Percentiles rank a stretch among this genome's conserved stretches.
These are phyloP conservation scores for Amaranthus palmeri DNA, from an alignment of 148 eudicot genomes.

Conservation along the genomic window DNA sequence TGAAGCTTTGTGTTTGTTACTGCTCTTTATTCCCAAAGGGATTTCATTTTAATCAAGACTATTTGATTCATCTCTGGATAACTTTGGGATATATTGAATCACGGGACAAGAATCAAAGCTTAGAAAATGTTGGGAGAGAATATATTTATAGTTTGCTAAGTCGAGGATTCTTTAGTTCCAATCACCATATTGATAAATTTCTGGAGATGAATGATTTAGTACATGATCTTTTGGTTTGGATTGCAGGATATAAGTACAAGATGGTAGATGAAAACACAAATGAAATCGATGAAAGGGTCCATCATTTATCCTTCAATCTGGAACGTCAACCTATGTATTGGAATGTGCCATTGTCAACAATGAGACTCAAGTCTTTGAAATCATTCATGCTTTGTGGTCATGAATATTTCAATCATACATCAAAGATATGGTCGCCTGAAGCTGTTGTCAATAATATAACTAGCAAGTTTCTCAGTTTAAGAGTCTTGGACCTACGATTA, in stretches of 20 bases:
- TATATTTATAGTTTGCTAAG: background rate
- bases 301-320: background rate
- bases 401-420: background rate
- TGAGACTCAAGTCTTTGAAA: background rate
- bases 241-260: background rate
- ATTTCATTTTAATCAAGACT: background rate
- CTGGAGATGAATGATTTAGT: background rate
- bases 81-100: conserved; percentile 1
- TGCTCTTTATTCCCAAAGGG: conserved; percentile 1
- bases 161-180: conserved; percentile 1
- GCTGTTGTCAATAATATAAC: background rate
- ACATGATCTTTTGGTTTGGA: background rate
- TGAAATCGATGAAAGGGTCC: background rate
- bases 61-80: conserved; percentile 10
- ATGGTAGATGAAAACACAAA: background rate
- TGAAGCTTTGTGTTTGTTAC: conserved; percentile 8
- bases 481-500: background rate
- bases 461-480: background rate
- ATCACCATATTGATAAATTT: background rate
- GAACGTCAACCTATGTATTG: background rate
- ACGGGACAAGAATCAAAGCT: background rate
- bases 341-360: background rate
- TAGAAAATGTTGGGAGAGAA: conserved; percentile 4
- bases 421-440: background rate
- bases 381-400: background rate